Evolutionary conservation across 129 eudicot species (phyloP), one percentile per base, ranked within the genome.

Genomic region (Sambucus nigra): DNA sequence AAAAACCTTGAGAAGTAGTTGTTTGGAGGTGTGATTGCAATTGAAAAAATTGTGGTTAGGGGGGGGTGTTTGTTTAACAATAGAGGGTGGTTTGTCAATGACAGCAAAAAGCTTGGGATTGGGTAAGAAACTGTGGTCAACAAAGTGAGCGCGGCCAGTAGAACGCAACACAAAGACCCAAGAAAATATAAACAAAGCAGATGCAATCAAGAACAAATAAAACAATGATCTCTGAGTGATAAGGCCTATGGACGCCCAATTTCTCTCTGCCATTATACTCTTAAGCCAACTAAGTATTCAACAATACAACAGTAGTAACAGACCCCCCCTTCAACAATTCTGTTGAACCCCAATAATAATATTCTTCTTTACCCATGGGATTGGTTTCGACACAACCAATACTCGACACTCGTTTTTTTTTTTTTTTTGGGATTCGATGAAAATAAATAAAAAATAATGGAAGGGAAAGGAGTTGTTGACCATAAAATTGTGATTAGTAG

Each of bases 91-190:
- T 25, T 66, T 45, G 39, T 59, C 63, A 5, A 63, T 5, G n/a
- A 47, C 20, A n/a, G 65, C 29, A 26, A 61, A 39, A 53, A 51
- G 40, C 51, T 68, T 80, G 25, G 84, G 58, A 47, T 51, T 74
- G n/a, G 94, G 80, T 29, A 60, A 65, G 2, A 82, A 16, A 64
- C 39, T 61, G 19, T 59, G 61, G 46, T 79, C 81, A 24, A 74
- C 48, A 38, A 76, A 68, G 47, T 57, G 72, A 65, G 68, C 71
- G 17, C 71, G 70, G 29, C 71, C 75, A 3, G 73, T 23, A 3
- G 80, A 74, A 27, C 69, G 71, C 65, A 88, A 59, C 5, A 88
- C 55, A n/a, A 71, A 64, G 48, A 78, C 61, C 81, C 79, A 80
- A 14, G 96, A 88, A 16, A 69, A 25, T 47, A 88, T 27, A 60